These are phyloP conservation scores for Torulaspora pretoriensis DNA, from an alignment of 1,139 yeast species.

Conservation along the genomic window DNA sequence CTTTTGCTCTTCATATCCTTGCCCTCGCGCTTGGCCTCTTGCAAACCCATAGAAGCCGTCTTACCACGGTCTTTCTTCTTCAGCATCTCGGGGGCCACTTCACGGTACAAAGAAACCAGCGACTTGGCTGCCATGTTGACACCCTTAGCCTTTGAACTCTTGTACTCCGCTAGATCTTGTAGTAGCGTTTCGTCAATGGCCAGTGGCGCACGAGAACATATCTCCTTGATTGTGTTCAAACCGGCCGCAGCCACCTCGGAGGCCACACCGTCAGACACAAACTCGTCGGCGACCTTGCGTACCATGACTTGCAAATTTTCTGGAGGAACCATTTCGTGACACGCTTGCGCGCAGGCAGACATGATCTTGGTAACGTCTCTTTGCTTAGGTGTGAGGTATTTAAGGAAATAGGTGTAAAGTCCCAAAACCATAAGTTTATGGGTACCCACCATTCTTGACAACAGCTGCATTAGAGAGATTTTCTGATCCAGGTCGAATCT, in stretches of 20 bases:
- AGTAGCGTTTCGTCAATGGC: constrained; percentile 83
- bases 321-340: constrained; percentile 96
- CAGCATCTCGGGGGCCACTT: constrained; percentile 94
- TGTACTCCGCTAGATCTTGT: constrained; percentile 86
- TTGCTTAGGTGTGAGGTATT: constrained; percentile 91
- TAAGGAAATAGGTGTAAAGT: constrained; percentile 78
- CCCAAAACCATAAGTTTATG: constrained; percentile 91
- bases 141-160: constrained; percentile 88
- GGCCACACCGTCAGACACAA: constrained; percentile 96
- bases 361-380: constrained; percentile 88
- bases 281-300: constrained; percentile 92
- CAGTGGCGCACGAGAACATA: constrained; percentile 85
- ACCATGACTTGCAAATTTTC: constrained; percentile 76
- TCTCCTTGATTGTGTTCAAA: constrained; percentile 88
- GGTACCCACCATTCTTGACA: constrained; percentile 86
- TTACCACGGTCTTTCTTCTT: constrained; percentile 89
- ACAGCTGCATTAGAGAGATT: constrained; percentile 77
- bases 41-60: constrained; percentile 74
- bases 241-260: constrained; percentile 99
- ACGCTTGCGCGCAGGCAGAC: constrained; percentile 96
- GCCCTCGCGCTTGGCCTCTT: constrained; percentile 47
- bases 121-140: constrained; percentile 93
- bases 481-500: constrained; percentile 83
- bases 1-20: constrained; percentile 30
- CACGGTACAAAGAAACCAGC: constrained; percentile 81